Evolutionary conservation across 1,284 basidiomycete species (phyloP).

Genomic region (Neonothopanus nambi): DNA sequence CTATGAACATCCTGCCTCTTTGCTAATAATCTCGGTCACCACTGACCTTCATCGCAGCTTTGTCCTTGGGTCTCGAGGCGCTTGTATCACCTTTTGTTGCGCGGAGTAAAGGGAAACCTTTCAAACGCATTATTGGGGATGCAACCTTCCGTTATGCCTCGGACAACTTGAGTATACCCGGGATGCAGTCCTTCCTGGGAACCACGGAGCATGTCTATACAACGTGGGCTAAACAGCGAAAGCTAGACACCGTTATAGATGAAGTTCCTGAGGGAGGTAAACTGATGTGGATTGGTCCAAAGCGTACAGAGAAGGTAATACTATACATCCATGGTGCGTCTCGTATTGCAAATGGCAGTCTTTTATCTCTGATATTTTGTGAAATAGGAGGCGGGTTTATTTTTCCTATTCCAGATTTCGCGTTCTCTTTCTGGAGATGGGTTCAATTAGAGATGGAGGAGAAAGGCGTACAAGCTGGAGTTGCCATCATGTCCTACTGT

Average conservation of each 20-base stretch:
- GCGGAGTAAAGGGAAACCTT: constrained; percentile 3
- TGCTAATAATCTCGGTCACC: not conserved
- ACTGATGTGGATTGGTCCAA: constrained; percentile 39
- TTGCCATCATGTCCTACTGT: constrained; percentile 21
- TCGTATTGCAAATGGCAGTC: not conserved
- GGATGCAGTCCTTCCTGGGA: constrained; percentile 6
- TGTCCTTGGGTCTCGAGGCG: not conserved
- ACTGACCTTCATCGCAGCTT: not conserved
- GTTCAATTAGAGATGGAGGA: constrained; percentile 17
- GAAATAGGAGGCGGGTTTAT: constrained; percentile 17
- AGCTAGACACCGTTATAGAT: constrained; percentile 26
- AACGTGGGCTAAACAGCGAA: constrained; percentile 10
- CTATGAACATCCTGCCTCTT: not conserved
- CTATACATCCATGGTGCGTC: constrained; percentile 42
- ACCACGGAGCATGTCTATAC: not conserved
- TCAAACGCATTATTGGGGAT: constrained; percentile 6
- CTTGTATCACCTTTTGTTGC: constrained; percentile 8
- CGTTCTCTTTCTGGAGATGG: constrained; percentile 14
- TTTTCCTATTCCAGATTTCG: constrained; percentile 8
- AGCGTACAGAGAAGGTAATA: constrained; percentile 36
- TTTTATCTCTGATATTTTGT: not conserved
- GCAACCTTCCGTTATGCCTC: not conserved
- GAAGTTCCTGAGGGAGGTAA: constrained; percentile 24
- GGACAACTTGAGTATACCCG: not conserved
- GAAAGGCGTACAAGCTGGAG: constrained; percentile 12